A percentile compares a stretch with the other conserved stretches of the same genome.
phyloP scores from a whole-genome alignment of 2,329 filamentous ascomycete species.

The Sporothrix protearum region DNA sequence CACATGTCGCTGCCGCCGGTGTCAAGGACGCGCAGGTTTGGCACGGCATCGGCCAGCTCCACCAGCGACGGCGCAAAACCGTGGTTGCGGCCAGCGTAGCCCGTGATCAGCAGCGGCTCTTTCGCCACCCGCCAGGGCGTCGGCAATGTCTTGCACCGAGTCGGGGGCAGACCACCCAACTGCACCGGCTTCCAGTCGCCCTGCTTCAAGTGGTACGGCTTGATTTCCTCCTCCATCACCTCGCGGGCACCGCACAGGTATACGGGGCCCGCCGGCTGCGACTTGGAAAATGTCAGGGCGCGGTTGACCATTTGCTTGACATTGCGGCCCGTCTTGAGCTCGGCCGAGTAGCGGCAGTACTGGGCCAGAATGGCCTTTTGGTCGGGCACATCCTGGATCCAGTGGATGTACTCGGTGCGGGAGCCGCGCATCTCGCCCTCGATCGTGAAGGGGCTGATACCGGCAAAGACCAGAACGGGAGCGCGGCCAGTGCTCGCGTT shows the following conservation, averaged over 20 bases:
- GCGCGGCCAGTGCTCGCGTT: slow-evolving; percentile 66
- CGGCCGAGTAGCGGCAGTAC: slow-evolving; percentile 79
- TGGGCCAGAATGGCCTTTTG: slow-evolving; percentile 60
- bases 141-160: slow-evolving; percentile 58
- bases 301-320: slow-evolving; percentile 88
- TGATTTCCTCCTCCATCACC: slow-evolving; percentile 80
- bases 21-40: slow-evolving; percentile 68
- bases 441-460: slow-evolving; percentile 42
- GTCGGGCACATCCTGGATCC: slow-evolving; percentile 38
- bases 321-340: slow-evolving; percentile 80
- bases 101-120: slow-evolving; percentile 66
- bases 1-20: slow-evolving; percentile 78
- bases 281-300: slow-evolving; percentile 75
- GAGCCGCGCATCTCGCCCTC: slow-evolving; percentile 43
- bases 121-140: slow-evolving; percentile 61
- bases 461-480: slow-evolving; percentile 53
- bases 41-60: slow-evolving; percentile 62
- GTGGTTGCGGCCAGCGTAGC: slow-evolving; percentile 69
- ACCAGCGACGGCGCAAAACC: slow-evolving; percentile 59
- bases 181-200: slow-evolving; percentile 67
- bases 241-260: slow-evolving; percentile 77
- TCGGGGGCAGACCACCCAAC: slow-evolving; percentile 55
- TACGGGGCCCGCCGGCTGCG: slow-evolving; percentile 72
- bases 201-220: slow-evolving; percentile 66
- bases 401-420: slow-evolving; percentile 44